A percentile compares a stretch with the other conserved stretches of the same genome.
These are phyloP conservation scores for Solanum sitiens DNA, from an alignment of 257 asterid species.

Conservation along the genomic window DNA sequence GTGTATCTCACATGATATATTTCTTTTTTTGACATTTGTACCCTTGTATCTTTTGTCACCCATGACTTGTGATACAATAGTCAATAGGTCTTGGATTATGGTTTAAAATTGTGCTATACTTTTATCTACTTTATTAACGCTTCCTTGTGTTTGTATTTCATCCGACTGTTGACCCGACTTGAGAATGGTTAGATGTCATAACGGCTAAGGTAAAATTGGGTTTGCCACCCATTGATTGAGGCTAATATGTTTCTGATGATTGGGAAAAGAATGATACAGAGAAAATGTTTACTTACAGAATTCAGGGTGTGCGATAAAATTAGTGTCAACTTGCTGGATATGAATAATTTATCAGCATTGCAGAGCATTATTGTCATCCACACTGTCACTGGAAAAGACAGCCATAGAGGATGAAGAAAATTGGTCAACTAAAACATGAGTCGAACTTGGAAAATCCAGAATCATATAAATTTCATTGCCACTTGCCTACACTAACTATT, in stretches of 20 bases:
- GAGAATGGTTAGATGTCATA: neutral
- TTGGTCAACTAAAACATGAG: neutral
- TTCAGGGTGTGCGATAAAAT: neutral
- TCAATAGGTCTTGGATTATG: neutral
- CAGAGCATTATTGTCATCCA: neutral
- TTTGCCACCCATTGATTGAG: neutral
- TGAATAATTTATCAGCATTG: neutral
- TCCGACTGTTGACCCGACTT: neutral
- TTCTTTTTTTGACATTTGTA: neutral
- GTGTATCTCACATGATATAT: neutral
- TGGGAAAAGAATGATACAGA: neutral
- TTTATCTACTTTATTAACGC: neutral
- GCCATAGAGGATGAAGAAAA: neutral
- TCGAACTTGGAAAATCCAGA: neutral
- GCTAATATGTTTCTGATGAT: neutral
- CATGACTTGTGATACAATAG: neutral
- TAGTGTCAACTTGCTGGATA: neutral
- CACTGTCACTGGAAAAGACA: too few species aligned
- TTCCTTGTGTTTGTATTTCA: neutral
- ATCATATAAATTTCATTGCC: neutral
- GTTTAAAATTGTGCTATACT: neutral
- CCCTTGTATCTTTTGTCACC: neutral
- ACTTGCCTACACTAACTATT: neutral
- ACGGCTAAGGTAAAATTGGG: neutral
- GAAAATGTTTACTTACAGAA: neutral